Evolutionary conservation across 176 grass and related monocot genomes (phyloP).

Genomic region (Oryza punctata): DNA sequence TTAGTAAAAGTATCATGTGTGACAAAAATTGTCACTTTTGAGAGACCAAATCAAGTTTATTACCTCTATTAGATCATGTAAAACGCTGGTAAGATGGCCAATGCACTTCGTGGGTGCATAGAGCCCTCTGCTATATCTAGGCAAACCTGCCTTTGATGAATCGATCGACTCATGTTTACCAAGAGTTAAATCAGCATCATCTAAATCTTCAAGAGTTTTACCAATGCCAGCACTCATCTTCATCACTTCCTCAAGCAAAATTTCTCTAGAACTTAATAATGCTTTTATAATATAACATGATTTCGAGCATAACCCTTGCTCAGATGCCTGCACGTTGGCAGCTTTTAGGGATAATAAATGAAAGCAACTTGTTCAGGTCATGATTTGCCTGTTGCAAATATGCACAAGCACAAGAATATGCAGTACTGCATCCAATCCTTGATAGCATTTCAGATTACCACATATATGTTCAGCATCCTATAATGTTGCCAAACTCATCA

Average conservation of each 20-base stretch:
- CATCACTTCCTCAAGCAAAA: slow-evolving; percentile 73
- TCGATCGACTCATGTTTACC: slow-evolving; percentile 73
- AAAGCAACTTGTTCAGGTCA: background rate
- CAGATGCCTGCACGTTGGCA: slow-evolving; percentile 42
- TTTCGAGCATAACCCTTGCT: slow-evolving; percentile 55
- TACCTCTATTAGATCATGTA: slow-evolving; percentile 85
- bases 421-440: background rate
- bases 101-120: slow-evolving; percentile 43
- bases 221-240: slow-evolving; percentile 73
- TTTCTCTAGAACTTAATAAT: slow-evolving; percentile 66
- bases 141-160: slow-evolving; percentile 47
- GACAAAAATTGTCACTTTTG: background rate
- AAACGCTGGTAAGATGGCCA: slow-evolving; percentile 56
- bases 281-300: slow-evolving; percentile 67
- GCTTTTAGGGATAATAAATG: slow-evolving; percentile 11
- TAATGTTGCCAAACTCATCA: background rate
- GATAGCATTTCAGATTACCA: background rate
- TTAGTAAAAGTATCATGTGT: slow-evolving; percentile 24
- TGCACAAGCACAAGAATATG: background rate
- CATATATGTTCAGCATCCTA: background rate
- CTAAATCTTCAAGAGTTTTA: slow-evolving; percentile 59
- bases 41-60: slow-evolving; percentile 27
- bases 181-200: slow-evolving; percentile 56
- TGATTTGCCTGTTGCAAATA: background rate
- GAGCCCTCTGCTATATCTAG: slow-evolving; percentile 41